phyloP scores from a whole-genome alignment of 371 early-diverging fungal species.

The Funneliformis caledonium region DNA sequence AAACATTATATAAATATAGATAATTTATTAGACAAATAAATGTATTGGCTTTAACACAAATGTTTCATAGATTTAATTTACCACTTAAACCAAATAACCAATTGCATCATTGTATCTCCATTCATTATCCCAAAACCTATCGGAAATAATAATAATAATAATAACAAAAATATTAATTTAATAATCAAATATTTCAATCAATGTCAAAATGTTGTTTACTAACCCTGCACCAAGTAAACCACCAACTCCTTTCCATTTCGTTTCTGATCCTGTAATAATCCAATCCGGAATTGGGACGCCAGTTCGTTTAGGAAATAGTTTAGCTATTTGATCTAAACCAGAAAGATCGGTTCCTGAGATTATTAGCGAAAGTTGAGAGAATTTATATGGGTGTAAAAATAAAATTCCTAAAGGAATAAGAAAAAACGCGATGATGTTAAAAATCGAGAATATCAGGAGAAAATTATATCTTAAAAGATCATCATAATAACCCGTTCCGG shows the following conservation, averaged over 20 bases:
- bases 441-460: background rate
- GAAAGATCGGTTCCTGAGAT: conserved; percentile 52
- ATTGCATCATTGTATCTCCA: conserved; percentile 47
- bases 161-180: background rate
- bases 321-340: conserved; percentile 52
- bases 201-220: background rate
- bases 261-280: conserved; percentile 52
- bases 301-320: conserved; percentile 57
- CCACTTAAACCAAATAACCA: conserved; percentile 16
- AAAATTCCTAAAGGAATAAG: conserved; percentile 45
- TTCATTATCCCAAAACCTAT: conserved; percentile 47
- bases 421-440: background rate
- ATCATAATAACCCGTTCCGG: conserved; percentile 54
- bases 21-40: too few relatives aligned
- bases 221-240: conserved; percentile 60
- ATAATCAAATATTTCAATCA: background rate
- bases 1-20: too few relatives aligned
- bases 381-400: conserved; percentile 50
- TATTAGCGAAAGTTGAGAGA: conserved; percentile 47
- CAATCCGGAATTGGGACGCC: conserved; percentile 60
- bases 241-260: conserved; percentile 54
- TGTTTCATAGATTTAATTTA: background rate
- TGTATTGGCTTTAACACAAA: too few relatives aligned
- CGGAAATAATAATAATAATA: background rate
- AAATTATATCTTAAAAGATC: background rate